phyloP scores from a whole-genome alignment of 306 rosid genomes.

The Delonix regia region DNA sequence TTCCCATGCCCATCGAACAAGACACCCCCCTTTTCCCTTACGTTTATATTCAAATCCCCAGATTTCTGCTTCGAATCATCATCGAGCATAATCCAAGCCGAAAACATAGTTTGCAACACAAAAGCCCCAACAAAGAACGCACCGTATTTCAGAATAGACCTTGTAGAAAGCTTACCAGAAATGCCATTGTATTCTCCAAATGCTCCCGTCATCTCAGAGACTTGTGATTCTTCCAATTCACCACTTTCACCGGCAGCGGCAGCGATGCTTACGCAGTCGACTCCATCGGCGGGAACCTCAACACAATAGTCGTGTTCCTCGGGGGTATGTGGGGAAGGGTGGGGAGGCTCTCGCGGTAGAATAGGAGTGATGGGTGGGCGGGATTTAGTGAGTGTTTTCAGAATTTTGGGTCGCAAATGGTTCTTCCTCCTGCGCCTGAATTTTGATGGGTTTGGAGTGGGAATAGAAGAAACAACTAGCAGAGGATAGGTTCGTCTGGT shows the following conservation, averaged over 20 bases:
- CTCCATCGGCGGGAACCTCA: slow-evolving; percentile 28
- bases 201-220: slow-evolving; percentile 21
- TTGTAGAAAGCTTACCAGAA: slow-evolving; percentile 44
- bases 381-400: slow-evolving; percentile 58
- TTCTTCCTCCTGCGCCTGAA: slow-evolving; percentile 58
- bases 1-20: slow-evolving; percentile 43
- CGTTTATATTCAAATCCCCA: slow-evolving; percentile 31
- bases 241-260: slow-evolving; percentile 29
- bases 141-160: slow-evolving; percentile 57
- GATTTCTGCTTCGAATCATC: slow-evolving; percentile 36
- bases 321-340: slow-evolving; percentile 30
- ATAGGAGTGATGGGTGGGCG: slow-evolving; percentile 32
- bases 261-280: slow-evolving; percentile 4
- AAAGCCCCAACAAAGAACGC: slow-evolving; percentile 57
- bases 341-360: slow-evolving; percentile 27
- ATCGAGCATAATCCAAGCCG: slow-evolving; percentile 52
- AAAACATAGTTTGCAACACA: slow-evolving; percentile 58
- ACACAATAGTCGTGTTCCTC: neutral
- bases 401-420: slow-evolving; percentile 67
- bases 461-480: slow-evolving; percentile 38
- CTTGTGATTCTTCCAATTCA: slow-evolving; percentile 22
- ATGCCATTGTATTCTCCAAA: slow-evolving; percentile 23
- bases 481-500: slow-evolving; percentile 22
- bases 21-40: slow-evolving; percentile 13
- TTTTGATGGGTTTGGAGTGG: slow-evolving; percentile 37